Base-by-base conservation (phyloP, 2,329 filamentous ascomycete species). In the Colletotrichum coccodes region DNA sequence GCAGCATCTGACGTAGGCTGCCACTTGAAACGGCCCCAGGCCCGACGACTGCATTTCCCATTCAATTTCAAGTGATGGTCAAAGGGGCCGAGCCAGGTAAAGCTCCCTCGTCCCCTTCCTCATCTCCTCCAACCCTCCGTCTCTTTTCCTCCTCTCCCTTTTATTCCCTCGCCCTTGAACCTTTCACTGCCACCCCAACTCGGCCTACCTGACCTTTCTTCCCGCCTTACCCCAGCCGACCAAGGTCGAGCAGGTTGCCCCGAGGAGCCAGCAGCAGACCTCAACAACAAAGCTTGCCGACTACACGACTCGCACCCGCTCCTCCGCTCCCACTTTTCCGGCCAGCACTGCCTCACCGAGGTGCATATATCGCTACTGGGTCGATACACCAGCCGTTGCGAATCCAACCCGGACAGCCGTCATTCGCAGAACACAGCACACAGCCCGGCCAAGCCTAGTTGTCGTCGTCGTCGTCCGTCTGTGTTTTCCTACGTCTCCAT, bases 221-320 rank as follows among this genome's bases (percentile, higher is more conserved):
- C 52, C 23, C 52, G 14, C 16, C 44, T 12, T 32, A 26, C 28
- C 52, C 18, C 21, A 50, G 23, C 57, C 28, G 38, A 58, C 30
- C 46, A 34, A 38, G 40, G 50, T 46, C 50, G 4, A 34, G 6
- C n/a, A 52, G n/a, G 7, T 28, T 40, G 38, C n/a, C 26, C 21
- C 34, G 36, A 46, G 21, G n/a, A 9, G 11, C 44, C 30, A 47
- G 34, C 32, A 57, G 30, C 50, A 23, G 21, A 54, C 6, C 50
- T 18, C 11, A 40, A 12, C 34, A 42, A 42, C 28, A 36, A 21
- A 32, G 30, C 23, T 34, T 36, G 32, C 12, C 30, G 26, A 28
- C 32, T 21, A 40, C 65, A 66, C 61, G 66, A 69, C 66, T 69
- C 66, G 50, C 62, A 69, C 34, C 40, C 42, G 54, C 30, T 30